phyloP scores from a whole-genome alignment of 192 early-diverging fungal genomes.

The Dimargaris verticillata region DNA sequence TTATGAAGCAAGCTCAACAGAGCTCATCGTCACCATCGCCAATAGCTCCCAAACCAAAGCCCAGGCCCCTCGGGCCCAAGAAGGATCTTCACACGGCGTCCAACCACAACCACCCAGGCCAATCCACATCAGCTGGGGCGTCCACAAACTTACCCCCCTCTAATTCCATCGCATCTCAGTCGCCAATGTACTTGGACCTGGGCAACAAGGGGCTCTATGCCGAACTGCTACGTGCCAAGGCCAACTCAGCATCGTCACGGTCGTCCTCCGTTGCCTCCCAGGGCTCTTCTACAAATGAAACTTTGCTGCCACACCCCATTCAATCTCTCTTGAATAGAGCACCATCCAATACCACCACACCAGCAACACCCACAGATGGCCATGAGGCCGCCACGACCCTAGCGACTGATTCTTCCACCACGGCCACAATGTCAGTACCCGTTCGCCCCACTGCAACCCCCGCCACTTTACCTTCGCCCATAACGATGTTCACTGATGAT shows the following conservation, averaged over 20 bases:
- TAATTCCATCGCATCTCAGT: neutral
- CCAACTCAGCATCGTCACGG: neutral
- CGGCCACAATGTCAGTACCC: neutral
- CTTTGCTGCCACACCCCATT: neutral
- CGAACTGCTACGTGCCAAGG: conserved; percentile 5
- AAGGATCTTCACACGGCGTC: neutral
- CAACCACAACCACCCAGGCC: neutral
- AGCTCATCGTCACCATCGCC: too few relatives aligned
- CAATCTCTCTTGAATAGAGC: neutral
- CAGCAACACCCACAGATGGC: neutral
- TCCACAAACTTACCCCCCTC: neutral
- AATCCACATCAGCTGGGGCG: neutral
- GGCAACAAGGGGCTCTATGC: conserved; percentile 5
- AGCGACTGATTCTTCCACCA: neutral
- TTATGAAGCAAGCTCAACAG: neutral
- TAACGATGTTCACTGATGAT: too few relatives aligned
- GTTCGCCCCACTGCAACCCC: neutral
- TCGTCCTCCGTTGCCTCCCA: neutral
- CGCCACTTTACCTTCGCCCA: too few relatives aligned
- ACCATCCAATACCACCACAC: neutral
- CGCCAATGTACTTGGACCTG: neutral
- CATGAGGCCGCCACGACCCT: neutral
- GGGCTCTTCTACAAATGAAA: neutral
- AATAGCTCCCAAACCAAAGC: too few relatives aligned
- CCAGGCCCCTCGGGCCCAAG: neutral